Evolutionary conservation across 2,329 filamentous ascomycete species (phyloP).

Genomic region (Pleurostoma richardsiae): DNA sequence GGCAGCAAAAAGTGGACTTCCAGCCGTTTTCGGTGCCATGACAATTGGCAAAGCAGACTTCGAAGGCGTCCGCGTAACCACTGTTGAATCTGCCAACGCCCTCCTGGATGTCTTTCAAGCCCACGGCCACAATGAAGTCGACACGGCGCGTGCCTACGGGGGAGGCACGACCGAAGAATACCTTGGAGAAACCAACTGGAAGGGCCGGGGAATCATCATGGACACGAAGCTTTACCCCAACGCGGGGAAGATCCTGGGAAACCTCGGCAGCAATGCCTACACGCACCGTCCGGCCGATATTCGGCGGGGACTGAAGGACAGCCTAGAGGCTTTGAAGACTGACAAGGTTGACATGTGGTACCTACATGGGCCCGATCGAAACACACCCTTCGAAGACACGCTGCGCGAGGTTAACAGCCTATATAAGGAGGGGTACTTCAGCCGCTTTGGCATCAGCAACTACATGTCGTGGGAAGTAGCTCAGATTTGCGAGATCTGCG

Average conservation of each 20-base stretch:
- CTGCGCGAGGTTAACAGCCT: slow-evolving; percentile 39
- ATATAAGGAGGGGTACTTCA: slow-evolving; percentile 36
- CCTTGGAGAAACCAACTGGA: slow-evolving; percentile 32
- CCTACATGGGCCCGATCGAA: slow-evolving; percentile 42
- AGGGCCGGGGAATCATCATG: slow-evolving; percentile 29
- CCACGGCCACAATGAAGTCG: slow-evolving; percentile 63
- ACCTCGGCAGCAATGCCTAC: slow-evolving; percentile 6
- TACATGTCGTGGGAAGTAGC: slow-evolving; percentile 40
- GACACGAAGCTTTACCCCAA: slow-evolving; percentile 36
- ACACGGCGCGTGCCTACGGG: slow-evolving; percentile 63
- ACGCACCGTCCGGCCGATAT: slow-evolving; percentile 21
- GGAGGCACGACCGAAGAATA: slow-evolving; percentile 56
- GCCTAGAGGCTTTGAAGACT: slow-evolving; percentile 30
- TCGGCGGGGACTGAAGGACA: slow-evolving; percentile 23
- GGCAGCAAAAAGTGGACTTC: not conserved
- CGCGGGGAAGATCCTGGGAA: slow-evolving; percentile 17
- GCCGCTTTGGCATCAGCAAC: slow-evolving; percentile 38
- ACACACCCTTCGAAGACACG: slow-evolving; percentile 36
- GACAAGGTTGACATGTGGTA: slow-evolving; percentile 41
- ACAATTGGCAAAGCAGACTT: slow-evolving; percentile 17
- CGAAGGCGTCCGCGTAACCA: slow-evolving; percentile 18
- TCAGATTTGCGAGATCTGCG: slow-evolving; percentile 38
- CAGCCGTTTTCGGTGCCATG: slow-evolving; percentile 22
- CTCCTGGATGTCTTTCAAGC: slow-evolving; percentile 61
- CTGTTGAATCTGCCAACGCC: slow-evolving; percentile 47